Conservation (phyloP, 441 rosid genomes). For the Populus trichocarpa region DNA sequence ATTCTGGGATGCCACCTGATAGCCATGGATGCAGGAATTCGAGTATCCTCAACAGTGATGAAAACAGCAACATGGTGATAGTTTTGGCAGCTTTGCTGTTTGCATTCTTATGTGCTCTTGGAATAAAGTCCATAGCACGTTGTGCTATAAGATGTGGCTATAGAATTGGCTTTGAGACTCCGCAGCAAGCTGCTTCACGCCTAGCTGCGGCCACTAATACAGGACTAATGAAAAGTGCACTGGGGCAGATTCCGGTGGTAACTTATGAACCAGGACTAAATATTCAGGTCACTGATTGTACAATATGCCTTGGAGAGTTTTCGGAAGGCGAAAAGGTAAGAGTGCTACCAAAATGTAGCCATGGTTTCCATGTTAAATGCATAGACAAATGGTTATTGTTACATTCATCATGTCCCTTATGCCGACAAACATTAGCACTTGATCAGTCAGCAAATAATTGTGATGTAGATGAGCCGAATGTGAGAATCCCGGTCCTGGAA, state of each 20-base stretch:
- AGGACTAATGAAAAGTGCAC: not conserved
- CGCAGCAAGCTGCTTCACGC: not conserved
- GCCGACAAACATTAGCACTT: not conserved
- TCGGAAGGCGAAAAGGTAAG: not conserved
- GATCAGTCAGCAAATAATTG: not conserved
- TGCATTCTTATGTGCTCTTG: not conserved
- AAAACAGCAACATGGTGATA: not conserved
- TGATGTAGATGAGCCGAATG: not conserved
- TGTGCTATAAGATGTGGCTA: not conserved
- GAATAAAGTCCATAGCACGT: not conserved
- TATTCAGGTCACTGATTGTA: not conserved
- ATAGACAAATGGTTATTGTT: not conserved
- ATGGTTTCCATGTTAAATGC: not conserved
- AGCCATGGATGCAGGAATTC: not conserved
- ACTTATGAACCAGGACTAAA: not conserved
- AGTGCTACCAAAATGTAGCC: not conserved
- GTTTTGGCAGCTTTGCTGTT: not conserved
- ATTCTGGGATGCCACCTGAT: not conserved
- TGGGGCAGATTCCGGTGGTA: not conserved
- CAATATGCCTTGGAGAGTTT: constrained; percentile 1
- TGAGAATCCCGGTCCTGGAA: not conserved
- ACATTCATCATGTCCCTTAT: not conserved
- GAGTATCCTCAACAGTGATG: not conserved
- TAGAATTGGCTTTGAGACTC: not conserved
- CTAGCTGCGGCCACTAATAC: not conserved